Evolutionary conservation across 2,329 filamentous ascomycete species (phyloP).

Genomic region (Elsinoe arachidis): DNA sequence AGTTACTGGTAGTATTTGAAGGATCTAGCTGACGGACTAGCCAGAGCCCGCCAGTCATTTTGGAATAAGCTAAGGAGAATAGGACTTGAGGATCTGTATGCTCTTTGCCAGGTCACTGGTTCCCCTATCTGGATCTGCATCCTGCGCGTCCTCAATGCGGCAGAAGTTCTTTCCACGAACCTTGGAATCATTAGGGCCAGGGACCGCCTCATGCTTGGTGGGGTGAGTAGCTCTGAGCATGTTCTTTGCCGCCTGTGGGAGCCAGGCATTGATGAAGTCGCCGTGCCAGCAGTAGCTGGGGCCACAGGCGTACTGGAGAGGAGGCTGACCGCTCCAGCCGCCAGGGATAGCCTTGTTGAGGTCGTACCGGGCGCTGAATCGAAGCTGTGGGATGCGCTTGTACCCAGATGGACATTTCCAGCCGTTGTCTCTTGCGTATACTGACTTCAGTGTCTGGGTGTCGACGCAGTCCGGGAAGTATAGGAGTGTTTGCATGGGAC

Average conservation of each 20-base stretch:
- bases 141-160: background rate
- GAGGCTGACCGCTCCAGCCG: constrained; percentile 38
- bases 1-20: background rate
- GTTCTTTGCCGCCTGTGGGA: constrained; percentile 32
- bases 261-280: constrained; percentile 43
- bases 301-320: constrained; percentile 37
- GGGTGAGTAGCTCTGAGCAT: constrained; percentile 32
- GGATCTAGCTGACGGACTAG: background rate
- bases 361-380: constrained; percentile 42
- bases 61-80: background rate
- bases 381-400: constrained; percentile 40
- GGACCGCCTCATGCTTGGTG: constrained; percentile 31
- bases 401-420: constrained; percentile 34
- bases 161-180: background rate
- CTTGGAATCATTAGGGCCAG: constrained; percentile 21
- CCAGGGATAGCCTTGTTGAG: constrained; percentile 35
- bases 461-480: constrained; percentile 40
- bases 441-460: constrained; percentile 25
- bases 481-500: constrained; percentile 39
- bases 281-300: constrained; percentile 38
- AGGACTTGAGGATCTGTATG: background rate
- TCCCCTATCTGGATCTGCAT: background rate
- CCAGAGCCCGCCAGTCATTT: no score
- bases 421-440: constrained; percentile 20
- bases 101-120: background rate